Base-by-base conservation (phyloP, 1,284 basidiomycete genomes). In the Leucoagaricus sp. region DNA sequence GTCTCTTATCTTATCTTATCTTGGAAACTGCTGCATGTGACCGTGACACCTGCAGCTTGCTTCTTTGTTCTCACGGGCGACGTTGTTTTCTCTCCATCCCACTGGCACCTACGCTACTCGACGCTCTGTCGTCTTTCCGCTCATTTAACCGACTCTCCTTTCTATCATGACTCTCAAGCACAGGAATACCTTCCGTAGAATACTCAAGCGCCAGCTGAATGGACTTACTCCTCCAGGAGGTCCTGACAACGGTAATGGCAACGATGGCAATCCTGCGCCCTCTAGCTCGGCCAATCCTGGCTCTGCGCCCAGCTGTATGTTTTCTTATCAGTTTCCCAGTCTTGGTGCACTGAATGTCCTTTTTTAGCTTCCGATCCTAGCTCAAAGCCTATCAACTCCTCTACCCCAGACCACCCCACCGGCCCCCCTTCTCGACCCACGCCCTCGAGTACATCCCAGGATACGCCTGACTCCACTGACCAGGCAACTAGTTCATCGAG, bases 101-200 rank as follows among this genome's bases (percentile, higher is more conserved):
- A 2, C 17, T 41, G 17, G 40, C 25, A 23, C 21, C 41, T 42
- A 42, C 41, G 41, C 36, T 49, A 23, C 23, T n/a, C 19, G 40
- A 53, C 44, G 45, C 31, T 15, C 45, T 19, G 17, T 19, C 42
- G 23, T 33, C 51, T 31, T 23, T 38, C 19, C 53, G 26, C 44
- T 54, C 49, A 5, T 52, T 51, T 40, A 33, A 17, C 31, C 44
- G 34, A 31, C 34, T 23, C 21, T 47, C 44, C 25, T 51, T 52
- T 50, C 23, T 41, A 12, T 51, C 34, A 57, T 57, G 55, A 41
- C 49, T 47, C 12, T 47, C 17, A 41, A 57, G 41, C 55, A 51
- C 44, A 42, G 17, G 25, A 38, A 45, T 29, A 10, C 34, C 25
- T 25, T 21, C 10, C 55, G 40, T 28, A 36, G 49, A 10, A n/a